These are phyloP conservation scores for Leucaena leucocephala DNA, from an alignment of 306 rosid genomes.

Conservation along the genomic window DNA sequence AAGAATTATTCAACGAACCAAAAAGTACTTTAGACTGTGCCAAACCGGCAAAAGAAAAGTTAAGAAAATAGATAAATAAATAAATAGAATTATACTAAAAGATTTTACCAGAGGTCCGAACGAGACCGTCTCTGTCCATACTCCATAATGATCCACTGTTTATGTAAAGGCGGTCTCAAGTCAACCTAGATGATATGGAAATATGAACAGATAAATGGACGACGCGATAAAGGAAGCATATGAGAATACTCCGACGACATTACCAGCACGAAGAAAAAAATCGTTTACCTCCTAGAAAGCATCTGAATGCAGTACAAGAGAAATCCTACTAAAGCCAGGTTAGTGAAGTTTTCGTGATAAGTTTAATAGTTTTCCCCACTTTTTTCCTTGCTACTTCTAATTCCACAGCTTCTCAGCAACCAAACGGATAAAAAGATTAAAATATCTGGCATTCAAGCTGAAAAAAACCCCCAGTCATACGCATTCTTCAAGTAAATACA, in stretches of 20 bases:
- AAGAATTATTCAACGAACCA: slow-evolving; percentile 20
- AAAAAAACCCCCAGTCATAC: background rate
- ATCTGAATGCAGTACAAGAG: background rate
- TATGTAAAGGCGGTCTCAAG: background rate
- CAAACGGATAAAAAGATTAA: slow-evolving; percentile 29
- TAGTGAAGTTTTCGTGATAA: background rate
- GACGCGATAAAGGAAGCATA: background rate
- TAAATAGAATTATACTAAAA: background rate
- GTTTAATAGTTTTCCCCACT: background rate
- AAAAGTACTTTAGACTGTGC: background rate
- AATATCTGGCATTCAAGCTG: background rate
- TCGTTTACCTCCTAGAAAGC: background rate
- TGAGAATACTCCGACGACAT: background rate
- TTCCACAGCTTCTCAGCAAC: slow-evolving; percentile 34
- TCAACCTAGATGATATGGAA: background rate
- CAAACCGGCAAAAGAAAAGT: slow-evolving; percentile 3
- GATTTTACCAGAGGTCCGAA: slow-evolving; percentile 12
- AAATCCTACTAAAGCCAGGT: slow-evolving; percentile 16
- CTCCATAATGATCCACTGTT: background rate
- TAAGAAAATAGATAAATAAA: background rate
- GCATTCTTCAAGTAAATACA: too few species aligned
- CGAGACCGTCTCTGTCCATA: slow-evolving; percentile 15
- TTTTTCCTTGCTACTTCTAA: background rate
- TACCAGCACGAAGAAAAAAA: background rate
- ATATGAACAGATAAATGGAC: background rate